Evolutionary conservation across 371 early-diverging fungal species (phyloP), one percentile per base, ranked within the genome.

Genomic region (Lichtheimia corymbifera): DNA sequence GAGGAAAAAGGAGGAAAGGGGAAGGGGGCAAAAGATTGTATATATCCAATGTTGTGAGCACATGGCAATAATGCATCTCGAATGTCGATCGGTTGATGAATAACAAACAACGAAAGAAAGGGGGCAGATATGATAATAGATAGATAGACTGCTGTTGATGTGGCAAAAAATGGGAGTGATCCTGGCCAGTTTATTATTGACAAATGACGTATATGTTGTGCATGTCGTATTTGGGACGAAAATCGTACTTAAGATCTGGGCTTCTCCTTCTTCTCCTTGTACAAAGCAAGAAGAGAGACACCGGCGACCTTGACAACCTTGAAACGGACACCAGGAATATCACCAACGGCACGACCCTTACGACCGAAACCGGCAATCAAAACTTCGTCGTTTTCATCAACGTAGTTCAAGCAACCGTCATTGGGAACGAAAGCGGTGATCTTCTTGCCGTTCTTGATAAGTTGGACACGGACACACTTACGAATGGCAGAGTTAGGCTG

Each of bases 401-500:
- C 94, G 80, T 84, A 93, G 93, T 97, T 98, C 74, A 99, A 81
- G 82, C 98, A 98, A 94, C 99, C 99, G 85, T 99, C 99, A 81
- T 97, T 96, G 80, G 99, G 99, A 62, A 99, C 99, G 88, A 99
- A 99, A 73, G 99, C 99, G 65, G 99, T 98, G 80, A 99, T 91
- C 91, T 97, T 99, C 94, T 99, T 99, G 82, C 97, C 98, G 91
- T 99, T 99, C 91, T 98, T 97, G 90, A 99, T 99, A 66, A 99
- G 90, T 87, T 99, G 99, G 71, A 98, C 98, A 92, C 99, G 95
- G 69, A 99, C 99, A 87, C 98, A 98, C 91, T 99, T 99, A 88
- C 99, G 97, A 88, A 99, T 97, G 74, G 99, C 99, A 85, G 99
- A 99, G 97, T 99, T 99, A 77, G 99, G 99, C 88, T 99, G 99